Evolutionary conservation across 2,329 filamentous ascomycete species (phyloP), one percentile per base, ranked within the genome.

Genomic region (Cladorrhinum sp.): DNA sequence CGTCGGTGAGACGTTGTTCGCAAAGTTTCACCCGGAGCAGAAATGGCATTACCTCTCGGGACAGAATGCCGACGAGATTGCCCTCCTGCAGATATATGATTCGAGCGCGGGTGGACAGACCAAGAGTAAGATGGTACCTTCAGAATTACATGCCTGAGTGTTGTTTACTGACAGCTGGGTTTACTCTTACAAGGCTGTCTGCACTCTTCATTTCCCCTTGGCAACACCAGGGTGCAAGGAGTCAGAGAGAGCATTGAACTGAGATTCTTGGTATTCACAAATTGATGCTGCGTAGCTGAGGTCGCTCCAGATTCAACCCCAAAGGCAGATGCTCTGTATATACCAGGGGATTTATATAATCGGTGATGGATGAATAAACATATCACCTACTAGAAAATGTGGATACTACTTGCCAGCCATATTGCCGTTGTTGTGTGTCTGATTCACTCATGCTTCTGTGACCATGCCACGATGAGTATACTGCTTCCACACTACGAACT

Each of bases 1-100:
- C 42, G 58, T 60, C n/a, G 58, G 58, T 0, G 58, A 60, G 42
- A 60, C 58, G 8, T 56, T 50, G 14, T 60, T 60, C 24, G 51
- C 24, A 2, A 18, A 49, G 9, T 42, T 42, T 14, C 39, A 24
- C 2, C n/a, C 51, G 2, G n/a, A 2, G 2, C 58, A 60, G 6
- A 56, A 21, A 21, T 60, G 58, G 58, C 49, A 56, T 20, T 60
- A 50, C 16, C 58, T 55, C 39, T 56, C 52, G 5, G 39, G 14
- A 2, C 49, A 50, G 58, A 18, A 18, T 4, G 12, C 12, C 3
- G 42, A 56, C 9, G 58, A 60, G 10, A 39, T 60, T 14, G 30
- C 49, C 4, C 21, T 60, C 1, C 26, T 56, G 23, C 55, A 60
- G 26, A 39, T 60, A 0, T 60, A 60, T 16, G 58, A 60, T 60